Conservation (phyloP, 1,139 yeast genomes). For the Candida sojae region DNA sequence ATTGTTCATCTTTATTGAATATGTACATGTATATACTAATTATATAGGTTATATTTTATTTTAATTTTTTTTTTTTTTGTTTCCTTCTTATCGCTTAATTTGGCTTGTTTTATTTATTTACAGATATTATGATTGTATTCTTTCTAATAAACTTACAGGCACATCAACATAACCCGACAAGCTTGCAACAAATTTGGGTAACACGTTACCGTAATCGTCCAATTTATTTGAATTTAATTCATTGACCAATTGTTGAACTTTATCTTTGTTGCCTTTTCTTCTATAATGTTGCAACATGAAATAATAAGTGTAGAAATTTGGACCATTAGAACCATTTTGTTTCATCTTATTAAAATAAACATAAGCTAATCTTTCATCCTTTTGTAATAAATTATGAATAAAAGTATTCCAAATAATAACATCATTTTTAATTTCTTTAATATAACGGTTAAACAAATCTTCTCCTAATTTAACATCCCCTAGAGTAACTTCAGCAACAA, state of each 20-base stretch:
- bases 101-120: slow-evolving; percentile 4
- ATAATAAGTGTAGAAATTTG: slow-evolving; percentile 61
- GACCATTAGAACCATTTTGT: slow-evolving; percentile 19
- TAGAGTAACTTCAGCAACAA: slow-evolving; percentile 54
- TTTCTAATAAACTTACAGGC: slow-evolving; percentile 6
- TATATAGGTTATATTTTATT: background rate
- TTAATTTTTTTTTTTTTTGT: background rate
- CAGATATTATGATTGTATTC: slow-evolving; percentile 1
- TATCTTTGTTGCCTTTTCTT: slow-evolving; percentile 29
- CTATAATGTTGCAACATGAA: slow-evolving; percentile 51
- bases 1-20: background rate
- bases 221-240: slow-evolving; percentile 30
- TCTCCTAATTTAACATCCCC: slow-evolving; percentile 55
- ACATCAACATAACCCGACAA: slow-evolving; percentile 8
- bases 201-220: slow-evolving; percentile 37
- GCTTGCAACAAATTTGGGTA: slow-evolving; percentile 31
- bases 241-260: slow-evolving; percentile 38
- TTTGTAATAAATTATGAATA: slow-evolving; percentile 48
- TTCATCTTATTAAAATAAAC: slow-evolving; percentile 36
- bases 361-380: slow-evolving; percentile 39
- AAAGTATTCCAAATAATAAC: slow-evolving; percentile 62
- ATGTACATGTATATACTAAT: background rate
- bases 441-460: slow-evolving; percentile 46
- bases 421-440: slow-evolving; percentile 28
- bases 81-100: background rate